These are phyloP conservation scores for Xylariaceae sp. DNA, from an alignment of 2,329 filamentous ascomycete species.

Conservation along the genomic window DNA sequence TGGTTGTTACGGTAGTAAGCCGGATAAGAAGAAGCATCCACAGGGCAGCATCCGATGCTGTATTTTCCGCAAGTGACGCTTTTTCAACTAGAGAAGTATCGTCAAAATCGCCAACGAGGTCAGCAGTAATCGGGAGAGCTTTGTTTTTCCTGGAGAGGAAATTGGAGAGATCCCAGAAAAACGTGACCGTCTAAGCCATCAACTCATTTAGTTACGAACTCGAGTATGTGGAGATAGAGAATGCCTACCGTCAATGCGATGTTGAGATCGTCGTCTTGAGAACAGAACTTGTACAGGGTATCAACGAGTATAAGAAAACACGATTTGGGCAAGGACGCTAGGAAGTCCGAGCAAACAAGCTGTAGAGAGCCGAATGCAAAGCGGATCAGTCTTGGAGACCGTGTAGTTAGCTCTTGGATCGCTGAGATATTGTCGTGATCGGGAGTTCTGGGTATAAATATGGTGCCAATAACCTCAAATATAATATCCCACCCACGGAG, in stretches of 20 bases:
- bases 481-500: conserved; percentile 78
- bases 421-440: conserved; percentile 28
- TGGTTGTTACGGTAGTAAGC: conserved; percentile 64
- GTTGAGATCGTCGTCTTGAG: conserved; percentile 86
- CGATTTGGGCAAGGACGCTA: conserved; percentile 63
- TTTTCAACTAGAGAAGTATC: conserved; percentile 53
- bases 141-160: conserved; percentile 62
- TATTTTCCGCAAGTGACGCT: conserved; percentile 53
- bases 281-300: conserved; percentile 82
- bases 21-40: conserved; percentile 74
- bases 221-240: neutral
- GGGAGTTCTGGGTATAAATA: conserved; percentile 53
- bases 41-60: conserved; percentile 62
- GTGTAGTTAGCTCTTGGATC: conserved; percentile 41
- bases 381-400: conserved; percentile 70
- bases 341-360: conserved; percentile 90
- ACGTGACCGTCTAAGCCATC: conserved; percentile 67
- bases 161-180: conserved; percentile 93
- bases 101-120: conserved; percentile 48
- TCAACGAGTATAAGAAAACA: conserved; percentile 77
- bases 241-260: conserved; percentile 76
- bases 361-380: conserved; percentile 86
- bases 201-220: conserved; percentile 14
- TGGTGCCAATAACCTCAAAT: conserved; percentile 78
- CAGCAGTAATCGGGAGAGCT: conserved; percentile 52